phyloP scores from a whole-genome alignment of 768 basidiomycete genomes.

The Clavaria fumosa region DNA sequence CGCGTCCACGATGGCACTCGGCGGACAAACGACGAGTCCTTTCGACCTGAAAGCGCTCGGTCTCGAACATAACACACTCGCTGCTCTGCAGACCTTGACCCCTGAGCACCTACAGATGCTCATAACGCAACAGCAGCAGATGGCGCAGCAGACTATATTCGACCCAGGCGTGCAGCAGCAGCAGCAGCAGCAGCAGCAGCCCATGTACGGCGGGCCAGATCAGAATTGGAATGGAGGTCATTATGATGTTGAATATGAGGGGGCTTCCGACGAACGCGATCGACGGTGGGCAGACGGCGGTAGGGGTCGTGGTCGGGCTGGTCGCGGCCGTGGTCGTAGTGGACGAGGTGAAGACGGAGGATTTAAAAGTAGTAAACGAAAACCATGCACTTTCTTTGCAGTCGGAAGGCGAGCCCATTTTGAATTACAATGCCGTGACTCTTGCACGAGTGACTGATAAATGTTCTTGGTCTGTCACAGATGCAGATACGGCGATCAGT shows the following conservation, averaged over 20 bases:
- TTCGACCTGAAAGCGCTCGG: constrained; percentile 26
- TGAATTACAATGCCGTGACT: too few relatives aligned
- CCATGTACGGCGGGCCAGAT: constrained; percentile 22
- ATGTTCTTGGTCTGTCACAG: too few relatives aligned
- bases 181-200: constrained; percentile 11
- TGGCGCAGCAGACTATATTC: constrained; percentile 13
- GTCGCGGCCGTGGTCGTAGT: constrained; percentile 42
- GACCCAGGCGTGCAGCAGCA: too few relatives aligned
- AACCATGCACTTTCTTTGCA: constrained; percentile 82
- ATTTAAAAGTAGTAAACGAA: constrained; percentile 71
- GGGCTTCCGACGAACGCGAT: constrained; percentile 30
- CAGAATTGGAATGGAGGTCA: constrained; percentile 28
- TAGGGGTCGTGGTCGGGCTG: constrained; percentile 29
- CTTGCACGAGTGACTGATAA: too few relatives aligned
- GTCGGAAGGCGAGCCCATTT: constrained; percentile 90
- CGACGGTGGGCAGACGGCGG: constrained; percentile 33
- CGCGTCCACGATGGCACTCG: constrained; percentile 19
- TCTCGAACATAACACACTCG: constrained; percentile 30
- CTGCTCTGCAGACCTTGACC: constrained; percentile 29
- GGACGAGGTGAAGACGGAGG: constrained; percentile 39
- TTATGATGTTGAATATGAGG: constrained; percentile 37
- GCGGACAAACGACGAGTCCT: constrained; percentile 20
- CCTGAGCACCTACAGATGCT: constrained; percentile 54
- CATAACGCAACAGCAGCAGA: constrained; percentile 40
- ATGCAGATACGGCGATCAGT: constrained; percentile 81